Conservation (phyloP, 176 grass and related monocot genomes). For the Lolium multiflorum region DNA sequence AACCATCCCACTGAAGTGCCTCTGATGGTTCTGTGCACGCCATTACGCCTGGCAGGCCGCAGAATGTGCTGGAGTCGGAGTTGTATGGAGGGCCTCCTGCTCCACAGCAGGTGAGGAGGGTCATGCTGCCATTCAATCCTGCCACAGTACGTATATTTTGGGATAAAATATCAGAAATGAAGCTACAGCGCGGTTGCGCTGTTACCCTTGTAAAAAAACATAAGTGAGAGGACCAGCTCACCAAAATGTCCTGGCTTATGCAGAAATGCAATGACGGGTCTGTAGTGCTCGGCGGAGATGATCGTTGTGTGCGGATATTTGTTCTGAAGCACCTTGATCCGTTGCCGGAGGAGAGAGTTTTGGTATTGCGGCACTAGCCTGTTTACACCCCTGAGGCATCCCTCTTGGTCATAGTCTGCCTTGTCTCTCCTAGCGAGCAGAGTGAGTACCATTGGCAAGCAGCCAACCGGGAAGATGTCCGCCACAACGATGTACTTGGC, state of each 20-base stretch:
- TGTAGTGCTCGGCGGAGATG: slow-evolving; percentile 32
- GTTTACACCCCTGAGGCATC: slow-evolving; percentile 39
- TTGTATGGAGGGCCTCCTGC: slow-evolving; percentile 20
- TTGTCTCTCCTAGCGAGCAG: background rate
- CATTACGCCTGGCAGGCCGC: background rate
- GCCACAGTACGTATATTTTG: background rate
- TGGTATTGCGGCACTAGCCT: slow-evolving; percentile 32
- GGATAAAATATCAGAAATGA: background rate
- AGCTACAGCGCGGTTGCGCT: background rate
- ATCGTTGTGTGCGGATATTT: slow-evolving; percentile 27
- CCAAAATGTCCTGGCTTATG: slow-evolving; percentile 37
- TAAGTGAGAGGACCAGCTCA: background rate
- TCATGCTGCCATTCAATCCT: background rate
- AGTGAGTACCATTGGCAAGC: slow-evolving; percentile 18
- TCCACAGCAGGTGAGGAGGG: background rate
- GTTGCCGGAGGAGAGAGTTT: slow-evolving; percentile 25
- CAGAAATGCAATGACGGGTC: slow-evolving; percentile 23
- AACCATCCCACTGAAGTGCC: background rate
- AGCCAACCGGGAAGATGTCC: slow-evolving; percentile 39
- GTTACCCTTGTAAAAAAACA: background rate
- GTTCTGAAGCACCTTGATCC: background rate
- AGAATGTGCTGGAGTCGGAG: background rate
- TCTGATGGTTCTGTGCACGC: background rate
- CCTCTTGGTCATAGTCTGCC: slow-evolving; percentile 35
- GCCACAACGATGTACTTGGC: slow-evolving; percentile 44